These are phyloP conservation scores for Sphagnum fallax DNA, from an alignment of 228 moss, liverwort and hornwort genomes.

Conservation along the genomic window DNA sequence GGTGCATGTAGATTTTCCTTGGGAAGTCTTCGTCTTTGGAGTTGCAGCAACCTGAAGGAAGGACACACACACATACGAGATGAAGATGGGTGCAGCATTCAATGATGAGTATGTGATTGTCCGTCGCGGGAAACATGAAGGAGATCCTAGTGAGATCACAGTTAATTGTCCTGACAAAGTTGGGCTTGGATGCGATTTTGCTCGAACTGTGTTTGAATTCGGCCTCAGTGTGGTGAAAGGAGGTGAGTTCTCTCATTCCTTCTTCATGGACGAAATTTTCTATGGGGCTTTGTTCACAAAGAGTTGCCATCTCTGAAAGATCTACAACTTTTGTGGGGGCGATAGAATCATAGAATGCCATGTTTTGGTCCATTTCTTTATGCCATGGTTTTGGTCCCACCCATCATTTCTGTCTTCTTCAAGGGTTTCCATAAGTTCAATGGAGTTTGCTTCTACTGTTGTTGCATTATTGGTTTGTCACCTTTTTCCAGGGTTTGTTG, in stretches of 20 bases:
- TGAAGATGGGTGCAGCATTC: no score
- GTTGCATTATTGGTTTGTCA: no score
- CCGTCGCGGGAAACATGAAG: conserved; percentile 11
- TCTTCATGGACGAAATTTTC: neutral
- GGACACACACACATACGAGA: no score
- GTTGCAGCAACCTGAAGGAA: no score
- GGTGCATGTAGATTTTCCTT: no score
- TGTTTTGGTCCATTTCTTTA: neutral
- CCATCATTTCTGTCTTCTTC: neutral
- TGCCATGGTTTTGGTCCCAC: neutral
- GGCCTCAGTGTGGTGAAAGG: conserved; percentile 22
- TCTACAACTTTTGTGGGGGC: no score
- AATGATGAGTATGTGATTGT: conserved; percentile 17
- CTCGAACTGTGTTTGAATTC: conserved; percentile 23
- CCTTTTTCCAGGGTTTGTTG: neutral
- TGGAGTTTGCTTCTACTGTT: neutral
- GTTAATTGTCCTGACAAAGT: conserved; percentile 27
- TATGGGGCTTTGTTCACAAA: neutral
- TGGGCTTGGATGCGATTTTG: conserved; percentile 23
- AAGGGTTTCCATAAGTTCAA: neutral
- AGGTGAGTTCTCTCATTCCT: conserved; percentile 10
- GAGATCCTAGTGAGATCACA: conserved; percentile 23
- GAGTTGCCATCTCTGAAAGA: no score
- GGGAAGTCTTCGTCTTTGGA: no score
- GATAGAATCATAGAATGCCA: neutral